Conservation (phyloP, 345 rosid species). For the Gossypium stocksii region DNA sequence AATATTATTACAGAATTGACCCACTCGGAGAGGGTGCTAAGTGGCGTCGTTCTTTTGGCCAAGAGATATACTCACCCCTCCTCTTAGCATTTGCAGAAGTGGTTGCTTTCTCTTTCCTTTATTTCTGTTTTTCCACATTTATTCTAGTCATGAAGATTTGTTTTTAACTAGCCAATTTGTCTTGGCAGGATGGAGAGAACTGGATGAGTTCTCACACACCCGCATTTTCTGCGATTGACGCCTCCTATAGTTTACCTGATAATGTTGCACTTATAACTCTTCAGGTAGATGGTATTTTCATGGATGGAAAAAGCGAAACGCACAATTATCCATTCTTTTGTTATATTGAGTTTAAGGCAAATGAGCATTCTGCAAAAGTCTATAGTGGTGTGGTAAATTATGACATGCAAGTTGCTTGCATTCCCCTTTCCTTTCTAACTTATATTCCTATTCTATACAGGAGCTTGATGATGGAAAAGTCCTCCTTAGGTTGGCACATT, state of each 20-base stretch:
- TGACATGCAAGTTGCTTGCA: neutral
- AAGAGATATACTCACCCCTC: conserved; percentile 92
- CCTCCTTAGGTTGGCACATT: conserved; percentile 85
- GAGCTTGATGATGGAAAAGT: conserved; percentile 72
- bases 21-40: conserved; percentile 86
- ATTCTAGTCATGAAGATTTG: neutral
- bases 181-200: conserved; percentile 55
- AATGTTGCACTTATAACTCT: conserved; percentile 82
- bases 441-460: conserved; percentile 30
- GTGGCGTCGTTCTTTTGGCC: conserved; percentile 91
- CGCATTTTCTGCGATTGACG: conserved; percentile 69
- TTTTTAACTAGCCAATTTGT: conserved; percentile 12
- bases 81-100: conserved; percentile 78
- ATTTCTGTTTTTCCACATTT: neutral
- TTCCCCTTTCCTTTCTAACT: conserved; percentile 13
- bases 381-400: neutral
- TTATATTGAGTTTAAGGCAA: neutral
- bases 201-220: conserved; percentile 51
- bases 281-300: conserved; percentile 45
- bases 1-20: conserved; percentile 80
- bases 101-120: conserved; percentile 28
- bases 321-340: neutral
- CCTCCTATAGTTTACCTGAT: conserved; percentile 73
- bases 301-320: neutral
- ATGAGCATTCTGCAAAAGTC: neutral